A percentile compares a stretch with the other conserved stretches of the same genome.
Evolutionary conservation across 208 protist genomes (phyloP).

Genomic region (Porcisia hertigi): DNA sequence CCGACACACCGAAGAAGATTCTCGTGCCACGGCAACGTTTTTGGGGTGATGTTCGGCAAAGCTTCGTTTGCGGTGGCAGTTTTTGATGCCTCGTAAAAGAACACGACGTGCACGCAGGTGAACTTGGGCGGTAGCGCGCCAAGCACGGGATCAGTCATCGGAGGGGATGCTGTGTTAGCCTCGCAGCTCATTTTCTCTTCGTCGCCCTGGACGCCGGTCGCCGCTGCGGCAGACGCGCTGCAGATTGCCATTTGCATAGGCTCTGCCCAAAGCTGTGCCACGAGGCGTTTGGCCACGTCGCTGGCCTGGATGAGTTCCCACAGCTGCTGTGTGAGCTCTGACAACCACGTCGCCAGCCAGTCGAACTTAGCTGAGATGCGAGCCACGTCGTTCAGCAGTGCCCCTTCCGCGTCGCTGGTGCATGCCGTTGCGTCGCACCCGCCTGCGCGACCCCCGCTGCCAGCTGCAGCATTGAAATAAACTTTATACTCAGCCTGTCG

Average conservation of each 20-base stretch:
- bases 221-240: not conserved
- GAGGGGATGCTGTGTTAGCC: not conserved
- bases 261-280: slow-evolving; percentile 32
- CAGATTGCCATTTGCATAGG: slow-evolving; percentile 6
- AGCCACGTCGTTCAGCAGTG: slow-evolving; percentile 23
- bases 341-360: slow-evolving; percentile 37
- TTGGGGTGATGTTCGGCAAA: not conserved
- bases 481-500: not conserved
- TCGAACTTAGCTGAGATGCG: slow-evolving; percentile 16
- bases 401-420: slow-evolving; percentile 13
- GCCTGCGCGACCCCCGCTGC: not conserved
- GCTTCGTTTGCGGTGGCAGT: slow-evolving; percentile 11
- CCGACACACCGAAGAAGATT: slow-evolving; percentile 28
- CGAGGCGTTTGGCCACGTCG: slow-evolving; percentile 36
- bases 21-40: slow-evolving; percentile 14
- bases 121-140: slow-evolving; percentile 22
- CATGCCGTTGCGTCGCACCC: not conserved
- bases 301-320: slow-evolving; percentile 18
- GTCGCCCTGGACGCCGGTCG: not conserved
- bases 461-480: not conserved
- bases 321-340: slow-evolving; percentile 11
- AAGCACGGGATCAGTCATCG: slow-evolving; percentile 16
- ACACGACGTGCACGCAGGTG: slow-evolving; percentile 44
- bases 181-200: not conserved
- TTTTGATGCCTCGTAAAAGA: slow-evolving; percentile 28